Percentiles rank a stretch among this genome's conserved stretches.
These are phyloP conservation scores for Nectriaceae sp. DNA, from an alignment of 2,329 filamentous ascomycete genomes.

Conservation along the genomic window DNA sequence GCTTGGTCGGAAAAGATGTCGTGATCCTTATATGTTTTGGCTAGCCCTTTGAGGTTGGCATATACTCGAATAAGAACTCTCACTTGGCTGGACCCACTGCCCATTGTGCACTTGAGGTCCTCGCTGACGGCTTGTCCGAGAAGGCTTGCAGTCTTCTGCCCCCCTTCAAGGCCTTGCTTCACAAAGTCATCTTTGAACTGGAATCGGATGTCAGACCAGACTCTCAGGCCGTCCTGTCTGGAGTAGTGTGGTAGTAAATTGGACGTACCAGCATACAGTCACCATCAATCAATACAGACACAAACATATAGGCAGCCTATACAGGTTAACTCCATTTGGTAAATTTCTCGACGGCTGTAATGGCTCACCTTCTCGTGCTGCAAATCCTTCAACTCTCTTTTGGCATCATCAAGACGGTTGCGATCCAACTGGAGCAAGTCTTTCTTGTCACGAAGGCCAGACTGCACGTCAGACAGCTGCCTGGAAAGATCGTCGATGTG, in stretches of 20 bases:
- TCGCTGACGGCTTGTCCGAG: constrained; percentile 19
- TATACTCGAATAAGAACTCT: constrained; percentile 37
- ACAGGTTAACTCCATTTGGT: neutral
- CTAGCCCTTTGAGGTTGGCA: constrained; percentile 39
- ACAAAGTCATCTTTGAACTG: constrained; percentile 38
- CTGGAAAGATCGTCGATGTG: neutral
- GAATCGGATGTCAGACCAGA: no score
- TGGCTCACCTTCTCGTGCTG: neutral
- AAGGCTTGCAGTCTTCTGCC: constrained; percentile 26
- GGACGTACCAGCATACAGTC: constrained; percentile 39
- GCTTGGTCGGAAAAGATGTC: constrained; percentile 26
- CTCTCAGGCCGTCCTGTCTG: no score
- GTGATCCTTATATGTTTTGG: constrained; percentile 33
- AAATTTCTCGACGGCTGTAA: neutral
- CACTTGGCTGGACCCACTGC: constrained; percentile 22
- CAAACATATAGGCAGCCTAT: constrained; percentile 28
- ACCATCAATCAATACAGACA: constrained; percentile 39
- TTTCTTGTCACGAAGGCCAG: neutral
- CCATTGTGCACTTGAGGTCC: constrained; percentile 20
- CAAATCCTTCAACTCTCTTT: neutral
- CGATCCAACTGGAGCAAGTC: neutral
- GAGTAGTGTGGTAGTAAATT: no score
- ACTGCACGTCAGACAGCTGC: neutral
- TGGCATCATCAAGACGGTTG: neutral
- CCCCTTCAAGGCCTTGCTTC: constrained; percentile 30